phyloP scores from a whole-genome alignment of 2,329 filamentous ascomycete species.

The Penicillium sp. region DNA sequence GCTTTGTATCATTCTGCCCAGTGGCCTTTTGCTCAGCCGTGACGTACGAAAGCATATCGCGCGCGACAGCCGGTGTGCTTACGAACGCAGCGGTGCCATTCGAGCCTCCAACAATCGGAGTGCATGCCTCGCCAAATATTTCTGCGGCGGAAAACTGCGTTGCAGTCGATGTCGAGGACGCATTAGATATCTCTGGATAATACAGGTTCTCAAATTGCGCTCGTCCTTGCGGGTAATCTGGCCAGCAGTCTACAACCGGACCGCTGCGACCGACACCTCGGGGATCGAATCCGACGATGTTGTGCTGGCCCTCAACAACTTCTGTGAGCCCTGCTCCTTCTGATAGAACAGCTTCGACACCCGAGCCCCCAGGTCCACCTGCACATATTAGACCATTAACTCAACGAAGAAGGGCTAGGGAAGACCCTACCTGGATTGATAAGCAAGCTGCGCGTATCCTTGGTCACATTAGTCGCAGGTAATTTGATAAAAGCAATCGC shows the following conservation, averaged over 20 bases:
- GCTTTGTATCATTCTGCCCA: constrained; percentile 20
- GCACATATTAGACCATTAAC: neutral
- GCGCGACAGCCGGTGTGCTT: constrained; percentile 35
- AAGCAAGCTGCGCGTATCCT: constrained; percentile 20
- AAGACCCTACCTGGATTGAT: constrained; percentile 19
- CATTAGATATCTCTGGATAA: constrained; percentile 22
- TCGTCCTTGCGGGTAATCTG: constrained; percentile 18
- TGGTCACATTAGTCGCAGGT: constrained; percentile 18
- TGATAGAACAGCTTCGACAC: constrained; percentile 1
- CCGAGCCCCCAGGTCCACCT: constrained; percentile 15
- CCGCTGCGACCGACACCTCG: constrained; percentile 36
- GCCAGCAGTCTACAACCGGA: constrained; percentile 38
- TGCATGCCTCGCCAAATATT: constrained; percentile 24
- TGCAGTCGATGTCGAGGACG: constrained; percentile 19
- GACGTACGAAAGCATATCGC: constrained; percentile 37
- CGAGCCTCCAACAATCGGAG: constrained; percentile 5
- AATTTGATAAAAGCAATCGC: constrained; percentile 27
- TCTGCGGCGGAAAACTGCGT: constrained; percentile 20
- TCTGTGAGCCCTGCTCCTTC: neutral
- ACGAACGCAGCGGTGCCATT: constrained; percentile 35
- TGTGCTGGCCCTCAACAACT: constrained; percentile 19
- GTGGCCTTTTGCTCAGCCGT: constrained; percentile 25
- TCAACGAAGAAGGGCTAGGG: too few species aligned
- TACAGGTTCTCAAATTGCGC: constrained; percentile 23
- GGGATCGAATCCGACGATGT: constrained; percentile 38